Evolutionary conservation across 345 rosid species (phyloP), one percentile per base, ranked within the genome.

Genomic region (Xanthoceras sorbifolium): DNA sequence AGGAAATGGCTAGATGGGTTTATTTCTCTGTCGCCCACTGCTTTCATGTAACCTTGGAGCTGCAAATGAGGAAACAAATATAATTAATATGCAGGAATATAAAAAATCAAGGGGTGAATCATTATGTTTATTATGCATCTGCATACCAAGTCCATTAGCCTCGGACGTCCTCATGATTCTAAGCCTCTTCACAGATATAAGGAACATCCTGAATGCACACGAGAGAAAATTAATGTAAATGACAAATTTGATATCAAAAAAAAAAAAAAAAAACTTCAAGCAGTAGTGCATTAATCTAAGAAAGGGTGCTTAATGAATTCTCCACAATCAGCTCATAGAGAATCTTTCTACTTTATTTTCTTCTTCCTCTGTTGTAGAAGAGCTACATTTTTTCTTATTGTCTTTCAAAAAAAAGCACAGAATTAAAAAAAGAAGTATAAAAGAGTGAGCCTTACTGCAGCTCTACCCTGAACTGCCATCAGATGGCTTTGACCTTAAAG

Each of bases 101-200:
- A 73, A 73, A 67, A 44, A 5, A 38, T 71, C 77, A 64, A 62
- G 1, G 57, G 14, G 69, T 73, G 63, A 81, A 76, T 44, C 40
- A 46, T 25, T 66, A 25, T 18, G 38, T 74, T 72, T 75, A 67
- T 73, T 15, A 64, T 76, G 80, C 46, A 72, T 34, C 55, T 82
- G 50, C 73, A 69, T 85, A 83, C 93, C 91, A 38, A 89, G 80
- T 79, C 98, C 96, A 71, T 87, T 93, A 48, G 98, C 96, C 60
- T 92, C 98, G 8, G 89, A 85, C 60, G 84, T 88, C 87, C 91
- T 87, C 94, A 89, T 92, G 82, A 96, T 92, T 84, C 94, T 80
- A 69, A 96, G 97, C 90, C 97, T 91, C 87, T 80, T 93, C 79
- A 93, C 97, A 1, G 93, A 89, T 74, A 75, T 70, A 60, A 89